Evolutionary conservation across 2,329 filamentous ascomycete genomes (phyloP), one percentile per base, ranked within the genome.

Genomic region (Ophiocordyceps camponoti-saundersi): DNA sequence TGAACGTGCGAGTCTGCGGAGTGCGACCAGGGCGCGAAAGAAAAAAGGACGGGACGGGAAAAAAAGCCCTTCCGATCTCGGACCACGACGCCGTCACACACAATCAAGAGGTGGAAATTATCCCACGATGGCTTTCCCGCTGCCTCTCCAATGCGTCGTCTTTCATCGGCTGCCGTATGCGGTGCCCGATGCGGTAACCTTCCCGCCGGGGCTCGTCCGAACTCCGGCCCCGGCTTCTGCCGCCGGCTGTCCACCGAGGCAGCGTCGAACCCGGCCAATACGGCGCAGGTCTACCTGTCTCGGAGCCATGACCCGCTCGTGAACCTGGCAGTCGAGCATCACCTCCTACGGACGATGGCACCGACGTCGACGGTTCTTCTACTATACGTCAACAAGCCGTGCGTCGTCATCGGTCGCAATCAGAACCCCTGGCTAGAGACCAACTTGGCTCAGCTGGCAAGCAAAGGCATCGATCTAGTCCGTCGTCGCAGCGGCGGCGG

Each of bases 401-500:
- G 85, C 60, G 75, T 98, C 49, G 81, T 98, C 59, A 82, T 98
- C 54, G 92, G 92, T 42, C 80, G 92, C 50, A 98, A 98, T 62
- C 92, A 98, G 67, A 98, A 98, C 61, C 92, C 92, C 47, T 98
- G 90, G 92, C 72, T 86, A 10, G 92, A 98, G 67, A 80, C 86
- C 51, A 85, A 94, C 59, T 72, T 95, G 10, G 66, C 66, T 39
- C 69, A 77, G 1, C 67, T 94, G 2, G 56, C 56, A 3, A 53
- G 50, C 41, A 18, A 10, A 6, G 49, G 57, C 3, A 63, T 77
- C 36, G 55, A 71, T 48, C 77, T 95, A 13, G 85, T 98, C 6
- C 80, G 92, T 13, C 77, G 92, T 18, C 78, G 90, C 45, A 89
- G 82, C 21, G 92, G 92, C 26, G 92, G 92, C 44, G 92, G 92